Evolutionary conservation across 2,329 filamentous ascomycete genomes (phyloP).

Genomic region (Aspergillus fischeri): DNA sequence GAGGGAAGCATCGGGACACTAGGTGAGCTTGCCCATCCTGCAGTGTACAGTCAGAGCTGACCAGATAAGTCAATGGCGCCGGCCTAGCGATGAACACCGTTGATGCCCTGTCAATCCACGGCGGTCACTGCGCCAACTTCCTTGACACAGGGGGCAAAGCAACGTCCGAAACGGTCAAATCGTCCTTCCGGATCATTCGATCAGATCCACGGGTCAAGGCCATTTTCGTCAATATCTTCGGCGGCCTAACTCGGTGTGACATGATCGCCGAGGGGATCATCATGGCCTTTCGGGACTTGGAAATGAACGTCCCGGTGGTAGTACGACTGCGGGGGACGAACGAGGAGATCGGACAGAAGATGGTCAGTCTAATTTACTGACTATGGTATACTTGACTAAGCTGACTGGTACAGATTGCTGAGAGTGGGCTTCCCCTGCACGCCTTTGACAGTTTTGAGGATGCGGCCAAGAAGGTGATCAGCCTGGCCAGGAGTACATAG

Average conservation of each 20-base stretch:
- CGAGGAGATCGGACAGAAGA: conserved; percentile 64
- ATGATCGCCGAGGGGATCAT: conserved; percentile 78
- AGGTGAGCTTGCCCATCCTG: conserved; percentile 26
- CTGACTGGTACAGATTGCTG: conserved; percentile 47
- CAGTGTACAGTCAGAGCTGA: background rate
- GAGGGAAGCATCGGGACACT: conserved; percentile 70
- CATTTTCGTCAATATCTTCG: conserved; percentile 69
- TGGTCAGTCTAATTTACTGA: conserved; percentile 41
- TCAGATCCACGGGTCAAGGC: conserved; percentile 68
- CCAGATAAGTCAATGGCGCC: conserved; percentile 67
- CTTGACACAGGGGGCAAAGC: conserved; percentile 88
- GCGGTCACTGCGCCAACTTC: conserved; percentile 74
- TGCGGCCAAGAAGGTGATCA: conserved; percentile 63
- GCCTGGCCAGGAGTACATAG: conserved; percentile 41
- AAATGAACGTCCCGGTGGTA: conserved; percentile 67
- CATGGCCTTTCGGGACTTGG: conserved; percentile 65
- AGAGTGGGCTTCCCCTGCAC: conserved; percentile 64
- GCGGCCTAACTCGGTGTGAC: conserved; percentile 67
- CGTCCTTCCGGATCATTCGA: conserved; percentile 69
- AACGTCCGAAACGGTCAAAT: conserved; percentile 73
- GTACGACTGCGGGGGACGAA: conserved; percentile 72
- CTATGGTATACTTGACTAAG: conserved; percentile 5
- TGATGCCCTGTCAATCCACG: conserved; percentile 67
- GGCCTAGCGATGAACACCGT: conserved; percentile 89
- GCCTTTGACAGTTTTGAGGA: conserved; percentile 73